Conservation (phyloP, 305 asterid genomes). For the Fraxinus baroniana region DNA sequence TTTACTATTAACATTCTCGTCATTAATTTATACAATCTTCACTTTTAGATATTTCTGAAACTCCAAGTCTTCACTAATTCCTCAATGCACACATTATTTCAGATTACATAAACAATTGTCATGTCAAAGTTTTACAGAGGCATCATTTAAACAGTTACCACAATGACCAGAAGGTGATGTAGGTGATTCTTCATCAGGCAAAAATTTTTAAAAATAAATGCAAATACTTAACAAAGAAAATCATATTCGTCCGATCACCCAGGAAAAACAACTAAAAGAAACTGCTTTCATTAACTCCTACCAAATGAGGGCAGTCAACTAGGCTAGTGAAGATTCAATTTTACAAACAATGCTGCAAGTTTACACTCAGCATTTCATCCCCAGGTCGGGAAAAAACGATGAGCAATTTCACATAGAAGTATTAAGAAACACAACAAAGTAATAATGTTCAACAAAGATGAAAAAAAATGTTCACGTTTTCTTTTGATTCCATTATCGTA, state of each 20-base stretch:
- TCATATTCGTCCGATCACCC: neutral
- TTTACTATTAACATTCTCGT: neutral
- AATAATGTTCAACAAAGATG: constrained; percentile 5
- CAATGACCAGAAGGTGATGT: neutral
- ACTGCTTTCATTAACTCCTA: neutral
- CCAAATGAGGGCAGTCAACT: constrained; percentile 9
- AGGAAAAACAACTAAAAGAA: neutral
- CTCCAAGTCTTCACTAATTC: neutral
- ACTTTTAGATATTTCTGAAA: neutral
- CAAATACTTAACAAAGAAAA: neutral
- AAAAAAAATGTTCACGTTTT: neutral
- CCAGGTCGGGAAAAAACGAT: neutral
- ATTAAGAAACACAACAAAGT: neutral
- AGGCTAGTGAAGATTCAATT: neutral
- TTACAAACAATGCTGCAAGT: neutral
- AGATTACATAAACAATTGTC: neutral
- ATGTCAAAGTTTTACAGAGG: neutral
- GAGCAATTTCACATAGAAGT: constrained; percentile 8
- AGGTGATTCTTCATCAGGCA: neutral
- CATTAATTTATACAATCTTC: neutral
- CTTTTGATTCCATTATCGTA: neutral
- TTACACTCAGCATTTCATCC: constrained; percentile 7
- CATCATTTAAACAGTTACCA: constrained; percentile 5
- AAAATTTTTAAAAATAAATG: neutral
- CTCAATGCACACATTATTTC: neutral